These are phyloP conservation scores for Alternaria sp. DNA, from an alignment of 2,329 filamentous ascomycete genomes.

Conservation along the genomic window DNA sequence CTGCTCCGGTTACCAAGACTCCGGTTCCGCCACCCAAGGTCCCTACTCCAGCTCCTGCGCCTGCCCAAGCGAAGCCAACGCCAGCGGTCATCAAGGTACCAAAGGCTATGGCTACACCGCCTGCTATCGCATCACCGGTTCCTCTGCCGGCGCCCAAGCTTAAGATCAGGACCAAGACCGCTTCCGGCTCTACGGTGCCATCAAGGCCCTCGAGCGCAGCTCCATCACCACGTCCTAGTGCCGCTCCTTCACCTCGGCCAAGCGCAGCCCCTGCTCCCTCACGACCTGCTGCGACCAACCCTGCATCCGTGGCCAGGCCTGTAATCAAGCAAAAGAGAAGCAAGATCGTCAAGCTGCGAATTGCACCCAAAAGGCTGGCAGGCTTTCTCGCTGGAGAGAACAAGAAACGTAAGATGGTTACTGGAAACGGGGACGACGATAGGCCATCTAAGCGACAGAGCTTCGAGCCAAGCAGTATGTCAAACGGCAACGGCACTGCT, in stretches of 20 bases:
- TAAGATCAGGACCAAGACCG: conserved; percentile 36
- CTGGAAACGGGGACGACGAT: conserved; percentile 19
- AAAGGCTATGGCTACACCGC: conserved; percentile 23
- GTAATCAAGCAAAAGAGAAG: conserved; percentile 27
- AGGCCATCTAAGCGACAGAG: conserved; percentile 38
- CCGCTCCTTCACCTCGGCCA: conserved; percentile 19
- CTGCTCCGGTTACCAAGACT: neutral
- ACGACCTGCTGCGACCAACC: conserved; percentile 2
- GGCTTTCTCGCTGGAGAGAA: conserved; percentile 14
- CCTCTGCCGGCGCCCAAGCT: conserved; percentile 33
- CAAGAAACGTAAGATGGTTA: conserved; percentile 32
- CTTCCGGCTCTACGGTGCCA: conserved; percentile 13
- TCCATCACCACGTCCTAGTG: conserved; percentile 20
- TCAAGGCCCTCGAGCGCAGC: conserved; percentile 18
- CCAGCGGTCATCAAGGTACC: conserved; percentile 24
- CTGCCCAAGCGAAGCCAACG: conserved; percentile 11
- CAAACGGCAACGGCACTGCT: conserved; percentile 12
- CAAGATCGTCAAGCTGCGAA: conserved; percentile 34
- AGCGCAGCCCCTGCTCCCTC: conserved; percentile 6
- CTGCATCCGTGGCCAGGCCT: conserved; percentile 11
- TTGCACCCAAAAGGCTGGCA: conserved; percentile 23
- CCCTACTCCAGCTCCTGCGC: conserved; percentile 10
- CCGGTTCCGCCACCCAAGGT: conserved; percentile 9
- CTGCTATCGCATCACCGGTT: conserved; percentile 32
- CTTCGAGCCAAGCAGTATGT: conserved; percentile 22